Evolutionary conservation across 1,284 basidiomycete genomes (phyloP), one percentile per base, ranked within the genome.

Genomic region (Peniophora sp.): DNA sequence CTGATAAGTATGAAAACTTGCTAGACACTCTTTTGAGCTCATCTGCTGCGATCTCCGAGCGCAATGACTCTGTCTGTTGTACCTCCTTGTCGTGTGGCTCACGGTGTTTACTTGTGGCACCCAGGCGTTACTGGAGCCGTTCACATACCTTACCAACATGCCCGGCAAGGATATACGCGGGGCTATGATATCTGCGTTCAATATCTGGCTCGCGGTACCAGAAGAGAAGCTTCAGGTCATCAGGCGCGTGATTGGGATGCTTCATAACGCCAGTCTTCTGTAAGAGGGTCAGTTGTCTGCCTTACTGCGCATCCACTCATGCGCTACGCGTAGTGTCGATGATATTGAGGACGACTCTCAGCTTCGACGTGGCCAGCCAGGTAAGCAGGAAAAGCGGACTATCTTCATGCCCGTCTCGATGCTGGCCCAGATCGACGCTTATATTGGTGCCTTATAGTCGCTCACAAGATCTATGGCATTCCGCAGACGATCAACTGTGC

Each of bases 401-500:
- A 12, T 32, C 12, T 12, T 32, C 27, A 32, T 32, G 6, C 6
- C 12, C 27, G 12, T 32, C 43, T 18, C 10, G 36, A 23, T 47
- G 11, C 17, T 24, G 48, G 15, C n/a, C 27, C 32, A 58, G 15
- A 23, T 17, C 23, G 35, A 27, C 45, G 52, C 47, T 27, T 32
- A 15, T 44, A 47, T 24, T 2, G 27, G 10, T 23, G 50, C 15
- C n/a, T 47, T 12, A 34, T 23, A 80, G 94, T 96, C 14, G 84
- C 92, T 0, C 95, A 99, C 70, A 92, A 89, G 69, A 93, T 98
- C 56, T 99, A 96, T 61, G 96, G 96, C 2, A 71, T 97, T 2
- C 92, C 96, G 0, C 95, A 98, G 64, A 97, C 96, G 0, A 95
- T 99, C 71, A 99, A 99, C 64, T 86, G 91, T 0, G 96, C 95